These are phyloP conservation scores for Argentina anserina DNA, from an alignment of 306 rosid species.

Conservation along the genomic window DNA sequence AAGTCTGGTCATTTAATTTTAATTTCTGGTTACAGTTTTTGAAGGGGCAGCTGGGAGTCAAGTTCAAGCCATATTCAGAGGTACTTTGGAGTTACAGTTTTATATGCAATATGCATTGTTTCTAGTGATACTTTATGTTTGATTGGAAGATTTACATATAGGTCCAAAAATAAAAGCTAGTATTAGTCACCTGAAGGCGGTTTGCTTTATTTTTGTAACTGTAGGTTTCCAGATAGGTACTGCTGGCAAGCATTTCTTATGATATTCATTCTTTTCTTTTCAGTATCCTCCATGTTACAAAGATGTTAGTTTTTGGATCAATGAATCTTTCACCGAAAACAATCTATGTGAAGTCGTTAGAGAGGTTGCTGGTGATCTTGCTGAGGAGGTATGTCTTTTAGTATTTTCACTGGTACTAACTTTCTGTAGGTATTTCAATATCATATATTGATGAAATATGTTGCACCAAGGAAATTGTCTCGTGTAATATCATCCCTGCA, in stretches of 20 bases:
- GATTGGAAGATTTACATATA: neutral
- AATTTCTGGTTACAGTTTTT: conserved; percentile 63
- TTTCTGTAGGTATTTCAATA: conserved; percentile 1
- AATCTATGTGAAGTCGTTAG: conserved; percentile 95
- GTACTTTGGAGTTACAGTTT: conserved; percentile 39
- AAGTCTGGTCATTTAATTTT: conserved; percentile 9
- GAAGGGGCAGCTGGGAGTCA: conserved; percentile 68
- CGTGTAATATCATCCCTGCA: neutral
- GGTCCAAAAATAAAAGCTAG: neutral
- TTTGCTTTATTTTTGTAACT: neutral
- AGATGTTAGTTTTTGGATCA: conserved; percentile 94
- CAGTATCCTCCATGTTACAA: conserved; percentile 97
- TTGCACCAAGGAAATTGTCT: neutral
- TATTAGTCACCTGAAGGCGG: neutral
- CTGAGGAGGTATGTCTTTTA: conserved; percentile 73
- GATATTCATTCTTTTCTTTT: conserved; percentile 10
- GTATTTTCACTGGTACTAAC: neutral
- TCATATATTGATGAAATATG: neutral
- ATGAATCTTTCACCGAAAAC: conserved; percentile 81
- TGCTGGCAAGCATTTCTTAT: neutral
- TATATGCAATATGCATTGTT: neutral
- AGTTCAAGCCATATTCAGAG: conserved; percentile 91
- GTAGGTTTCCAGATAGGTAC: neutral
- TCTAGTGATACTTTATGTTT: conserved; percentile 14
- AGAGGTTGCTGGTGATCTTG: conserved; percentile 91